Conservation (phyloP, 345 rosid genomes). For the Citrus hindsii region DNA sequence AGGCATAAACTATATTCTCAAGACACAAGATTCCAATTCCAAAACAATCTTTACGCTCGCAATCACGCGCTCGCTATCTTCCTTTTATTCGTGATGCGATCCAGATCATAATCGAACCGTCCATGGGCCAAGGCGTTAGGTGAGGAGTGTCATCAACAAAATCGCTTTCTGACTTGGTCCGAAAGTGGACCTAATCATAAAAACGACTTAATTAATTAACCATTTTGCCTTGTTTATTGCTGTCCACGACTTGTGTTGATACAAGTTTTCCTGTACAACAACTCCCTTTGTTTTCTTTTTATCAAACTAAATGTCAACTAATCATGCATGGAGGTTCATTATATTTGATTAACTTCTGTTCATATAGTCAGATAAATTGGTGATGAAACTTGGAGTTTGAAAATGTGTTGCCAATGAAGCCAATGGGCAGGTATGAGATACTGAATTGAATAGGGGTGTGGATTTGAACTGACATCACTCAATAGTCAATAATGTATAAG, state of each 20-base stretch:
- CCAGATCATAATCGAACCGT: not conserved
- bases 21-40: not conserved
- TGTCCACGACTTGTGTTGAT: not conserved
- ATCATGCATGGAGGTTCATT: too few species aligned
- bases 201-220: not conserved
- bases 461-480: too few species aligned
- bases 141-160: constrained; percentile 20
- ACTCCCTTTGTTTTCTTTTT: too few species aligned
- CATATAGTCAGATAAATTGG: too few species aligned
- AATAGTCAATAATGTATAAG: too few species aligned
- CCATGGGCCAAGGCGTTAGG: constrained; percentile 1
- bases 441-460: too few species aligned
- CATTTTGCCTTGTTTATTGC: not conserved
- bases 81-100: constrained; percentile 15
- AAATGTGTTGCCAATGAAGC: too few species aligned
- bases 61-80: constrained; percentile 19
- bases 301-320: too few species aligned
- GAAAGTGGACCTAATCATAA: not conserved
- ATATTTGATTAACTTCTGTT: too few species aligned
- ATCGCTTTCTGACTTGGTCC: not conserved
- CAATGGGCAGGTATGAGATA: too few species aligned
- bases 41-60: constrained; percentile 16
- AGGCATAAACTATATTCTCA: not conserved
- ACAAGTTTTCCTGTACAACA: too few species aligned
- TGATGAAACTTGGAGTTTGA: too few species aligned